Evolutionary conservation across 768 basidiomycete genomes (phyloP), one percentile per base, ranked within the genome.

Genomic region (Clathrus columnatus): DNA sequence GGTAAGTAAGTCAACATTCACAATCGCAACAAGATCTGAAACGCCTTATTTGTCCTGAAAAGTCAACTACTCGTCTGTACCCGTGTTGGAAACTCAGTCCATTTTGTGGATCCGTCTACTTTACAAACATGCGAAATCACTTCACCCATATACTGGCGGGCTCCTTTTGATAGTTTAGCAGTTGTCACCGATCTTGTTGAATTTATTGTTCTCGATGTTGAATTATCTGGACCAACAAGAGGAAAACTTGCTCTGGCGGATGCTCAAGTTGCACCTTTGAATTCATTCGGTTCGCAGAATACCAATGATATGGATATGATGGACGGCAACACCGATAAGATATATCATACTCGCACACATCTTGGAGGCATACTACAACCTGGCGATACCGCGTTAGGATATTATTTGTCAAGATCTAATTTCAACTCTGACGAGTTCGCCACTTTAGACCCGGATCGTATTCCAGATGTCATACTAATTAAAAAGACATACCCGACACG

Each of bases 261-360:
- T 60, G 92, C 89, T 0, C 94, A 98, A 67, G 91, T 99, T 28
- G 90, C 91, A 1, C 76, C 92, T 10, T 79, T 84, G 0, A 84
- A 85, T 18, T 87, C 87, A 0, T 91, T 91, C 72, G 76, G 79
- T 8, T 87, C 86, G 14, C 69, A 67, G n/a, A 69, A 67, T 20
- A 76, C 78, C 32, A 76, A 78, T 32, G 76, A 76, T 45, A 65
- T 60, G 57, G 72, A 75, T 69, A 81, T 83, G 77, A 81, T 77
- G 59, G 87, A 85, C 50, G 74, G 73, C 11, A 68, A 74, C 4
- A 71, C 78, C 48, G 89, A 83, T 62, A 86, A 85, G 62, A 96
- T 95, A 59, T 91, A 81, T 72, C 93, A 97, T 70, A 96, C 95
- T 14, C 87, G 95, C 30, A 98, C 96, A 17, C 96, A 99, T 64